Evolutionary conservation across 2,329 filamentous ascomycete genomes (phyloP), one percentile per base, ranked within the genome.

Genomic region (Fusarium tanahbumbuense): DNA sequence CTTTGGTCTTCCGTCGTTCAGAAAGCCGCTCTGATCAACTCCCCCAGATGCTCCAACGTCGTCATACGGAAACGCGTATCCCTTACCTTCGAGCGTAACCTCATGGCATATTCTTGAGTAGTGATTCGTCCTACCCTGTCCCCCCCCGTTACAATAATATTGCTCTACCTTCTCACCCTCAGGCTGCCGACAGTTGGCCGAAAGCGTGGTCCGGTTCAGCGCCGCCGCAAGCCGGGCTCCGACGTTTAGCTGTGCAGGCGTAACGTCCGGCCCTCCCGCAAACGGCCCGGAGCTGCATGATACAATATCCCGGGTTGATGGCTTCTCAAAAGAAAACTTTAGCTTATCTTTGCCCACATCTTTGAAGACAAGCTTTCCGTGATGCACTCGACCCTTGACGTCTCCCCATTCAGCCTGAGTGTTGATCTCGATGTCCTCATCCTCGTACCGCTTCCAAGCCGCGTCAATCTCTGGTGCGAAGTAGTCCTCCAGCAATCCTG

Each of bases 151-250:
- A 8, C 60, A 34, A 78, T 92, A 92, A 76, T 89, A 91, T 11
- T 75, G 77, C 8, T 75, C 76, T 4, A 85, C 79, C 1, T 74
- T 67, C 75, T 87, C 86, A 53, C 82, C 81, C 57, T 86, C 82
- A 16, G 87, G 89, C 79, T 87, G 88, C 69, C 75, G 73, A n/a
- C 77, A 56, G 72, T 86, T 81, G 22, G 79, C 75, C 52, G 92
- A 79, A 64, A 96, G 79, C 13, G 91, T 94, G 34, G 87, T 89
- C 23, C 93, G 86, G 79, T 94, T 93, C 74, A 95, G 88, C 1
- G 91, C 92, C 2, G 93, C 92, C 0, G 91, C 87, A 16, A 96
- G 81, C n/a, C 93, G 85, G 0, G 93, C 91, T 11, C 90, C 89
- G 59, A 94, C 86, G 42, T 89, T 89, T 64, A 87, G 86, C 76